Evolutionary conservation across 805 yeast genomes (phyloP).

Genomic region (Peterozyma xylosa): DNA sequence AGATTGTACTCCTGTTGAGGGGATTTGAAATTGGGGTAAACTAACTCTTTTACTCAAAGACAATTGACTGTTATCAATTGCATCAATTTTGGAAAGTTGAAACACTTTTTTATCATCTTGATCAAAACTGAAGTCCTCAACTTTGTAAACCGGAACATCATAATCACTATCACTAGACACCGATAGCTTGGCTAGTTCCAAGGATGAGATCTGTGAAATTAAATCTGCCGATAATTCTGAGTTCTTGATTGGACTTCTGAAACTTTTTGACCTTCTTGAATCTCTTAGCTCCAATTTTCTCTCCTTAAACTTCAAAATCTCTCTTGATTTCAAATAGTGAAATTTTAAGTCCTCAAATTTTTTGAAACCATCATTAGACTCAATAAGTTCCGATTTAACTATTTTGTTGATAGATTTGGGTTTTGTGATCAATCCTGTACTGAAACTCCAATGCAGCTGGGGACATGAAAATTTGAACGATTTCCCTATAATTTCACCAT

Average conservation of each 20-base stretch:
- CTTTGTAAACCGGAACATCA: neutral
- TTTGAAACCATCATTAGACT: slow-evolving; percentile 4
- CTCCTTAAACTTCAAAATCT: slow-evolving; percentile 10
- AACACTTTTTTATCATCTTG: neutral
- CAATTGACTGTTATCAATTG: too few relatives aligned
- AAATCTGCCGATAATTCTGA: slow-evolving; percentile 7
- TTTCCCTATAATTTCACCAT: slow-evolving; percentile 20
- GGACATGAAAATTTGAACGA: slow-evolving; percentile 30
- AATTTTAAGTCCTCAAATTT: slow-evolving; percentile 9
- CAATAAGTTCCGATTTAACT: slow-evolving; percentile 11
- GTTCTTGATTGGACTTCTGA: slow-evolving; percentile 2
- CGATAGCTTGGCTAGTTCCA: slow-evolving; percentile 14
- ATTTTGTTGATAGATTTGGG: slow-evolving; percentile 32
- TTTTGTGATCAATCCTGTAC: slow-evolving; percentile 27
- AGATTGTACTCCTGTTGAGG: neutral
- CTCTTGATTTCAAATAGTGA: slow-evolving; percentile 14
- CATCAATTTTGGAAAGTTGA: neutral
- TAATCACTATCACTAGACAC: neutral
- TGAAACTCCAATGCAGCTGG: slow-evolving; percentile 25
- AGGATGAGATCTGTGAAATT: slow-evolving; percentile 11
- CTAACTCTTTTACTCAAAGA: too few relatives aligned
- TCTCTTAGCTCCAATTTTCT: slow-evolving; percentile 1
- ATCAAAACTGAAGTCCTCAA: neutral
- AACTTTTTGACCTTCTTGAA: neutral
- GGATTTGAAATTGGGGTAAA: too few relatives aligned